Evolutionary conservation across 2,329 filamentous ascomycete species (phyloP).

Genomic region (Ceratocystis diversiconidia): DNA sequence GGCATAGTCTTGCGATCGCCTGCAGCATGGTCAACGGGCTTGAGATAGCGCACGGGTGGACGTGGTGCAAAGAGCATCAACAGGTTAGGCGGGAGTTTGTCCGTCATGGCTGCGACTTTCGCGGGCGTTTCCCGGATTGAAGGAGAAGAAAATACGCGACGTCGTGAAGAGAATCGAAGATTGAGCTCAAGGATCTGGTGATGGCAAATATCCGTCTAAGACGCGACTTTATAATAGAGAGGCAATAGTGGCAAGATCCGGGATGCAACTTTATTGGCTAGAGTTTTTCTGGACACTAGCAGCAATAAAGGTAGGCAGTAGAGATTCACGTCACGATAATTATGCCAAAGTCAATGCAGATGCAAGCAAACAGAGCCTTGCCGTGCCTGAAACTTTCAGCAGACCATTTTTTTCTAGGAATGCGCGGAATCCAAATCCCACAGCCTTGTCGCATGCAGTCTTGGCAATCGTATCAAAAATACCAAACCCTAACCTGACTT

Average conservation of each 20-base stretch:
- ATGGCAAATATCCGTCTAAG: neutral
- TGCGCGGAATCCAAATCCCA: neutral
- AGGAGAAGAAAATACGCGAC: neutral
- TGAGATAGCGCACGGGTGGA: slow-evolving; percentile 78
- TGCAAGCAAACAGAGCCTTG: neutral
- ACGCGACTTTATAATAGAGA: neutral
- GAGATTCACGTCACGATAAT: neutral
- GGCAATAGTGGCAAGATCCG: neutral
- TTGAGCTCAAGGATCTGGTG: neutral
- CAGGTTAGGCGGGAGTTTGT: slow-evolving; percentile 86
- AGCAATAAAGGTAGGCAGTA: neutral
- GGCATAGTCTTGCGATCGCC: slow-evolving; percentile 64
- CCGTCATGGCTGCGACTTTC: slow-evolving; percentile 54
- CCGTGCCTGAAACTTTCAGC: neutral
- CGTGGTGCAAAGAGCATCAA: slow-evolving; percentile 90
- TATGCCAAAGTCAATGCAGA: neutral
- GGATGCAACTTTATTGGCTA: neutral
- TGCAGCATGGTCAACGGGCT: slow-evolving; percentile 66
- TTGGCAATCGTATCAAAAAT: neutral
- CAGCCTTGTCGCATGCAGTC: neutral
- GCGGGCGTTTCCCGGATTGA: neutral
- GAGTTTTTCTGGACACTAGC: neutral
- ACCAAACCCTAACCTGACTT: neutral
- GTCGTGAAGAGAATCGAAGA: neutral
- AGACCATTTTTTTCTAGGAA: neutral